phyloP scores from a whole-genome alignment of 2,329 filamentous ascomycete genomes.

The Exophiala lecanii-corni region DNA sequence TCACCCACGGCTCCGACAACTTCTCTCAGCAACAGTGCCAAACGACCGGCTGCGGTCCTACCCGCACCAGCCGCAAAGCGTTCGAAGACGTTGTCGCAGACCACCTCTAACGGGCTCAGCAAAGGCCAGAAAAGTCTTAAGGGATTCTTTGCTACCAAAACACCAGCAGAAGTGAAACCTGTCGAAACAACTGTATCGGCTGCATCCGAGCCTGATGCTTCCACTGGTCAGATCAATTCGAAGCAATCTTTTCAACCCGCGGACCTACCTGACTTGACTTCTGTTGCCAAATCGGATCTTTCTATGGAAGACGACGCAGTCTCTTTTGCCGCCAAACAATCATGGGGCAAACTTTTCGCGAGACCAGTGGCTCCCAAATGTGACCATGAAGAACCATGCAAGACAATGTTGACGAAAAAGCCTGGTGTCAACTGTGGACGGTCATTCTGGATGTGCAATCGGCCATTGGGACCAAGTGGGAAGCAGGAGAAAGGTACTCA shows the following conservation, averaged over 20 bases:
- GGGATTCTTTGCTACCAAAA: slow-evolving; percentile 72
- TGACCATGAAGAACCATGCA: slow-evolving; percentile 84
- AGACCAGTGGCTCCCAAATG: slow-evolving; percentile 72
- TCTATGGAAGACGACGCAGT: slow-evolving; percentile 50
- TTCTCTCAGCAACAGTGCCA: slow-evolving; percentile 27
- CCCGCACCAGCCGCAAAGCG: slow-evolving; percentile 43
- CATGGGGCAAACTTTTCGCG: slow-evolving; percentile 79
- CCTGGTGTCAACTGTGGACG: slow-evolving; percentile 72
- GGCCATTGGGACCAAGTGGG: slow-evolving; percentile 81
- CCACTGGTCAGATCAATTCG: not conserved
- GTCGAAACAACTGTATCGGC: not conserved
- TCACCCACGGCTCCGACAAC: slow-evolving; percentile 3
- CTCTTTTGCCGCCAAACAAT: slow-evolving; percentile 64
- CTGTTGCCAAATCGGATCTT: slow-evolving; percentile 10
- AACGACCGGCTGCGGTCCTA: slow-evolving; percentile 36
- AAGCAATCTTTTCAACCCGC: slow-evolving; percentile 6
- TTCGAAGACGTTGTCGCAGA: slow-evolving; percentile 40
- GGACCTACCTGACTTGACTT: not conserved
- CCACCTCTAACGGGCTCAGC: slow-evolving; percentile 26
- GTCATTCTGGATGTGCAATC: slow-evolving; percentile 62
- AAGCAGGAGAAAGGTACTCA: slow-evolving; percentile 77
- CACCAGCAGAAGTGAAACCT: slow-evolving; percentile 15
- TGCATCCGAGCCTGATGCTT: not conserved
- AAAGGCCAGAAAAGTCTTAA: slow-evolving; percentile 62
- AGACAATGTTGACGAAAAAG: slow-evolving; percentile 80